A percentile compares a stretch with the other conserved stretches of the same genome.
These are phyloP conservation scores for Trichophyton benhamiae DNA, from an alignment of 2,329 filamentous ascomycete genomes.

Conservation along the genomic window DNA sequence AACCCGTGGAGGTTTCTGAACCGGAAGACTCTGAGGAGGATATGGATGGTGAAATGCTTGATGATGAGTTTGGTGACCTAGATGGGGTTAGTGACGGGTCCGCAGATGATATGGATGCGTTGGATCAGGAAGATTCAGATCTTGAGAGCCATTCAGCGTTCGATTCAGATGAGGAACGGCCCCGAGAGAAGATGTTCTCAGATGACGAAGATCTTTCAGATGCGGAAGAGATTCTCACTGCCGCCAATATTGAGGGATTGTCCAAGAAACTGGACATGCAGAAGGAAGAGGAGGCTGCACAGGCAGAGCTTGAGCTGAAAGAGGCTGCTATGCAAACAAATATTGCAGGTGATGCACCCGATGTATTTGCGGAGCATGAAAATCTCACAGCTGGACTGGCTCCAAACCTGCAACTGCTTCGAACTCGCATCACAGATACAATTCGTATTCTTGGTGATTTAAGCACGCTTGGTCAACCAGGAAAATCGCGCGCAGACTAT, in stretches of 20 bases:
- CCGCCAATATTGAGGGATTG: slow-evolving; percentile 89
- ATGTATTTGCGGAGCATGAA: slow-evolving; percentile 47
- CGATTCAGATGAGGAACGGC: slow-evolving; percentile 58
- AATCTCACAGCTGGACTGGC: slow-evolving; percentile 53
- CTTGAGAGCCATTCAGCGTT: slow-evolving; percentile 48
- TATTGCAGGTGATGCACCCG: slow-evolving; percentile 62
- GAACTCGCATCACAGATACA: slow-evolving; percentile 82
- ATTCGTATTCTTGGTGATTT: slow-evolving; percentile 87
- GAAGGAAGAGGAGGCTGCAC: slow-evolving; percentile 63
- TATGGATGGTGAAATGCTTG: slow-evolving; percentile 29
- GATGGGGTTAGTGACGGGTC: slow-evolving; percentile 32
- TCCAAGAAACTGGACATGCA: slow-evolving; percentile 73
- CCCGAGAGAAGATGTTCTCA: slow-evolving; percentile 67
- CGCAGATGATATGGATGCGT: slow-evolving; percentile 27
- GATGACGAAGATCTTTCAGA: slow-evolving; percentile 87
- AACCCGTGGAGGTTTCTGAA: slow-evolving; percentile 20
- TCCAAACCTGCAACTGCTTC: slow-evolving; percentile 78
- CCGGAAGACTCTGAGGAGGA: slow-evolving; percentile 29
- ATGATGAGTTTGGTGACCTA: slow-evolving; percentile 38
- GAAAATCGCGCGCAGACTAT: slow-evolving; percentile 77
- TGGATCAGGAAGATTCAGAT: slow-evolving; percentile 44
- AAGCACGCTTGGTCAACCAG: slow-evolving; percentile 63
- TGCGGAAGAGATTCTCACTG: slow-evolving; percentile 78
- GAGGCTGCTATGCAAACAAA: slow-evolving; percentile 85
- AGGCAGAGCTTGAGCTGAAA: slow-evolving; percentile 73